phyloP scores from a whole-genome alignment of 768 basidiomycete species.

The Gyrodon lividus region DNA sequence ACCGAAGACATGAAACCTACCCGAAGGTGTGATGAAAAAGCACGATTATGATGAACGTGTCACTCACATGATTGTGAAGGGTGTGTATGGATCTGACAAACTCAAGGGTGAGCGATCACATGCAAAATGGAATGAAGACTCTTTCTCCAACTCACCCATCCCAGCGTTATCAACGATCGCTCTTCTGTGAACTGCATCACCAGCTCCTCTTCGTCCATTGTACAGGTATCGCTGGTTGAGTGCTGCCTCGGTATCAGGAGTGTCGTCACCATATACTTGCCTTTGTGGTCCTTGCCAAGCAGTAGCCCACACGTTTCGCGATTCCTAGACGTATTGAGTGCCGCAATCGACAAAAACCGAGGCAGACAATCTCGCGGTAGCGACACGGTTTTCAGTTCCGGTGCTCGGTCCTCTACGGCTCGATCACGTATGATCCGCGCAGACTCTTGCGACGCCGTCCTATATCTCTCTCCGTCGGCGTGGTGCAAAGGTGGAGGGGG shows the following conservation, averaged over 20 bases:
- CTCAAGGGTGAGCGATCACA: background rate
- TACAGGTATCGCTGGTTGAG: conserved; percentile 88
- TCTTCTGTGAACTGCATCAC: conserved; percentile 84
- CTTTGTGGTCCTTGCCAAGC: conserved; percentile 63
- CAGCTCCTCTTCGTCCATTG: conserved; percentile 87
- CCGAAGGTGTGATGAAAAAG: background rate
- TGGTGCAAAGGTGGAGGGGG: conserved; percentile 25
- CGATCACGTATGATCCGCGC: conserved; percentile 34
- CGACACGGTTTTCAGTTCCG: conserved; percentile 58
- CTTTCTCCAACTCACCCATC: conserved; percentile 64
- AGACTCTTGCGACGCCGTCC: conserved; percentile 35
- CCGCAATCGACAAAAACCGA: conserved; percentile 75
- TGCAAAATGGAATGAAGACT: background rate
- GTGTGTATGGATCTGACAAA: conserved; percentile 81
- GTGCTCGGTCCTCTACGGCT: conserved; percentile 31
- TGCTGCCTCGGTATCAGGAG: conserved; percentile 87
- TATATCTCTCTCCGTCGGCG: conserved; percentile 26
- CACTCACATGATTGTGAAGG: conserved; percentile 81
- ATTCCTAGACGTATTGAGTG: conserved; percentile 73
- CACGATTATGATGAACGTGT: background rate
- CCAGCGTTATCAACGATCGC: conserved; percentile 78
- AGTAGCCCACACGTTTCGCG: conserved; percentile 87
- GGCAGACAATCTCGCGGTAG: conserved; percentile 74
- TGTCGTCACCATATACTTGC: conserved; percentile 72
- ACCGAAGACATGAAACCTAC: conserved; percentile 92